Conservation (phyloP, 345 rosid genomes). For the Rhizophora mangle region DNA sequence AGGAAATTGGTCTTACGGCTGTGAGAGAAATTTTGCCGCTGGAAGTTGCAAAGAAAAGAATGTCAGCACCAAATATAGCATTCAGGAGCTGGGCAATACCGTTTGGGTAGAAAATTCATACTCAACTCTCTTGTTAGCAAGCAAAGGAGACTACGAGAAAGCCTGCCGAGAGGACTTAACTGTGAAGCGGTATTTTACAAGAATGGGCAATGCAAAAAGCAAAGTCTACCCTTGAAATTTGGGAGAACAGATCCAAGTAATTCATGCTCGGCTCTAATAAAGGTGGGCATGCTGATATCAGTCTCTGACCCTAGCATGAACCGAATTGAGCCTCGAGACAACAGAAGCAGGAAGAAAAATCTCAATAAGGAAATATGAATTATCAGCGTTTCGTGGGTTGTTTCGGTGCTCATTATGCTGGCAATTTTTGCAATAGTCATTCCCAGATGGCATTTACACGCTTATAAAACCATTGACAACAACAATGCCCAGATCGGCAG, state of each 20-base stretch:
- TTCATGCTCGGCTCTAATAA: slow-evolving; percentile 17
- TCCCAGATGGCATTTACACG: slow-evolving; percentile 4
- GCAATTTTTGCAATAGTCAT: slow-evolving; percentile 9
- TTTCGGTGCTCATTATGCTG: background rate
- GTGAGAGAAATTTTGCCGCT: slow-evolving; percentile 15
- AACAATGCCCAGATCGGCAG: slow-evolving; percentile 20
- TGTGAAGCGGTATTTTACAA: slow-evolving; percentile 31
- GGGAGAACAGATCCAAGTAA: background rate
- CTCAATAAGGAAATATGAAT: background rate
- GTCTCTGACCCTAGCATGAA: background rate
- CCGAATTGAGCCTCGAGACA: background rate
- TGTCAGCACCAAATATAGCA: background rate
- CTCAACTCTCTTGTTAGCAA: background rate
- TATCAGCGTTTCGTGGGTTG: background rate
- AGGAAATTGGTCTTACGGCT: slow-evolving; percentile 21
- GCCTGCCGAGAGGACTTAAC: slow-evolving; percentile 26
- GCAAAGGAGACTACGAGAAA: slow-evolving; percentile 10
- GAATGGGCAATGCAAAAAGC: slow-evolving; percentile 15
- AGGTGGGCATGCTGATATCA: background rate
- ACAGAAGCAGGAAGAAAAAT: background rate
- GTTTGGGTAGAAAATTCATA: slow-evolving; percentile 23
- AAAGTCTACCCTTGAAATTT: slow-evolving; percentile 28
- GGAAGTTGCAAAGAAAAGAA: slow-evolving; percentile 10
- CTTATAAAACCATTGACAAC: slow-evolving; percentile 5
- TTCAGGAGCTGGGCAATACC: slow-evolving; percentile 7